A percentile compares a stretch with the other conserved stretches of the same genome.
phyloP scores from a whole-genome alignment of 1,139 yeast genomes.

The Casaregolazyma lundiana region DNA sequence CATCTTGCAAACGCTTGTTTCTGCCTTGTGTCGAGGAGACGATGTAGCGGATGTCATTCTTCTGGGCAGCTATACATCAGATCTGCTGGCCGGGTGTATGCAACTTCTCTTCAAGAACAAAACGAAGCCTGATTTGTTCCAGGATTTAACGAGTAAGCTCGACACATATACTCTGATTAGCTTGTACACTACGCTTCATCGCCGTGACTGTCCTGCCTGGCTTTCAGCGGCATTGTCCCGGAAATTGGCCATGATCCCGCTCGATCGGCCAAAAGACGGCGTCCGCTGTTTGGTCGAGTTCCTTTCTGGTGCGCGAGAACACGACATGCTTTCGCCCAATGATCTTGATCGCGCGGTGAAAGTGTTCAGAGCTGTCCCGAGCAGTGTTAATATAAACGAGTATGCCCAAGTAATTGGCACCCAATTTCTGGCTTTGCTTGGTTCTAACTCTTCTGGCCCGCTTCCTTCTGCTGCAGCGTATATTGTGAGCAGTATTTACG shows the following conservation, averaged over 20 bases:
- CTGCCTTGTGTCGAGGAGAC: constrained; percentile 59
- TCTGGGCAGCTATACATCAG: constrained; percentile 50
- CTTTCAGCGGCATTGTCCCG: constrained; percentile 35
- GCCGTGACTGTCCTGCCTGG: constrained; percentile 31
- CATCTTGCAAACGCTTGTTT: constrained; percentile 42
- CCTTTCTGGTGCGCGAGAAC: constrained; percentile 69
- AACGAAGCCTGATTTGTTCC: constrained; percentile 7
- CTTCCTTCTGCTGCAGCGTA: constrained; percentile 54
- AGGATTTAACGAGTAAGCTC: constrained; percentile 21
- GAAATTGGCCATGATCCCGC: constrained; percentile 50
- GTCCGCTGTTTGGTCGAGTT: constrained; percentile 69
- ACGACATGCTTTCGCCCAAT: constrained; percentile 55
- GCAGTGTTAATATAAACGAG: constrained; percentile 39
- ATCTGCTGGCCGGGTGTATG: constrained; percentile 55
- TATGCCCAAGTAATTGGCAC: constrained; percentile 55
- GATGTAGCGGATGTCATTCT: constrained; percentile 39
- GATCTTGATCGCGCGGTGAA: constrained; percentile 63
- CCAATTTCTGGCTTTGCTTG: constrained; percentile 56
- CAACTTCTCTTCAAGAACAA: constrained; percentile 46
- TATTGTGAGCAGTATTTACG: constrained; percentile 50
- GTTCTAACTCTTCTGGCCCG: constrained; percentile 12
- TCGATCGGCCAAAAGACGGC: constrained; percentile 59
- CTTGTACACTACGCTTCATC: constrained; percentile 27
- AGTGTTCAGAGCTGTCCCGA: constrained; percentile 60
- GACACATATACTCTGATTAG: constrained; percentile 33